Percentiles rank a stretch among this genome's conserved stretches.
Conservation (phyloP, 257 asterid species). For the Nicotiana attenuata region DNA sequence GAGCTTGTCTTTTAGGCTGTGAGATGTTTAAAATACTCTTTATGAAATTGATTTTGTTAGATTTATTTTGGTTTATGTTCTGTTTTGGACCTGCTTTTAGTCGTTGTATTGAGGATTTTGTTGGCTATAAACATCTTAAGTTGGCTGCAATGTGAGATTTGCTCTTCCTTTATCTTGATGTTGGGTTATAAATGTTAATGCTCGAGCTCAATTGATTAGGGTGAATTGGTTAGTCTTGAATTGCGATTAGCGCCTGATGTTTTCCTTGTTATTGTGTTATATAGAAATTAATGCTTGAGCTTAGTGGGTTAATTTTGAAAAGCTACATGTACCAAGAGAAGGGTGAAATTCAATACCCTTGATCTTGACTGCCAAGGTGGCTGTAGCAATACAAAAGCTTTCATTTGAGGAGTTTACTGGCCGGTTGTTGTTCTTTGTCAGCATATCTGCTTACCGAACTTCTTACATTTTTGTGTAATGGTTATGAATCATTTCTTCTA, state of each 20-base stretch:
- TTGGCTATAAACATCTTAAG: background rate
- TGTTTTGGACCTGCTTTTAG: background rate
- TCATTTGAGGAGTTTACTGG: slow-evolving; percentile 16
- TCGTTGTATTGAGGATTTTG: slow-evolving; percentile 3
- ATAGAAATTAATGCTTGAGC: too few species aligned
- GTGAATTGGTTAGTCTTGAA: too few species aligned
- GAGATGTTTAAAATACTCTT: background rate
- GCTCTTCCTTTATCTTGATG: background rate
- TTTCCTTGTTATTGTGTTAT: background rate
- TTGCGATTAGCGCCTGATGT: background rate
- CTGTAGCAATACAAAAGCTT: slow-evolving; percentile 15
- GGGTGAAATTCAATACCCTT: background rate
- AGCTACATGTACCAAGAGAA: slow-evolving; percentile 10
- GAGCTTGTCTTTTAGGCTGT: slow-evolving; percentile 21
- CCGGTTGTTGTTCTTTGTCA: slow-evolving; percentile 5
- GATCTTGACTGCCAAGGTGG: slow-evolving; percentile 20
- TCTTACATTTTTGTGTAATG: background rate
- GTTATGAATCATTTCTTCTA: background rate
- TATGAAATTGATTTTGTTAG: slow-evolving; percentile 4
- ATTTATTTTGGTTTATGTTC: background rate
- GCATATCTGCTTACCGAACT: slow-evolving; percentile 22
- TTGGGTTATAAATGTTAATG: background rate
- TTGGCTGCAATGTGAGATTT: background rate
- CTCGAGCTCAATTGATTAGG: background rate
- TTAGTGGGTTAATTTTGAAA: background rate